Evolutionary conservation across 2,329 filamentous ascomycete species (phyloP), one percentile per base, ranked within the genome.

Genomic region (Parastagonospora avenae): DNA sequence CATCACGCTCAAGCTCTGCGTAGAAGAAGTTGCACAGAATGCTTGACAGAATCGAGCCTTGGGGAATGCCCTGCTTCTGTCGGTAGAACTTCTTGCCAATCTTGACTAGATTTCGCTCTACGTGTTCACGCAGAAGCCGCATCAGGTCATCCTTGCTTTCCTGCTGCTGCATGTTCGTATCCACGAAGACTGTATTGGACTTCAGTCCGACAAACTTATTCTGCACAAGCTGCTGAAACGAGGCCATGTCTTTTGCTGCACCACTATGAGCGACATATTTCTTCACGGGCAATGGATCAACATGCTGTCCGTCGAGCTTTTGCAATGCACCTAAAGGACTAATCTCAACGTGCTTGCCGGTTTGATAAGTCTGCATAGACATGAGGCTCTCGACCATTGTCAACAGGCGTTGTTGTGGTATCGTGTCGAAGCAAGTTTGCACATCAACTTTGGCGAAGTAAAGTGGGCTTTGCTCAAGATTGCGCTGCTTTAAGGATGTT

Each of bases 11-110:
- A 1, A 97, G 82, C 55, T 94, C 86, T 5, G 90, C 92, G 68
- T 99, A 99, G 73, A 97, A 97, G 74, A 96, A 93, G 74, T 92
- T 97, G 79, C 94, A 97, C 4, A 99, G 80, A 35, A 92, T 80
- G 37, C 88, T 90, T 0, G 92, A 97, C 4, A 99, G 71, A 1
- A 97, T 83, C 0, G 92, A 97, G 7, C 94, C 94, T 72, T 99
- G 94, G 0, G 94, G 92, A 33, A 99, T 97, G 11, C 94, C 94
- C 16, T 82, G 79, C 71, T 87, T 93, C 71, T 99, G 94, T 19
- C 91, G 84, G 70, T 94, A 97, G 70, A 87, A 92, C 60, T 88
- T 90, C 75, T 92, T 93, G 41, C 92, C 92, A 33, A 97, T 87
- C 67, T 90, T 91, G 66, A 99, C 85, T 24, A 97, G 79, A 66